phyloP scores from a whole-genome alignment of 495 filamentous ascomycete species.

The Chaetomium tenue region DNA sequence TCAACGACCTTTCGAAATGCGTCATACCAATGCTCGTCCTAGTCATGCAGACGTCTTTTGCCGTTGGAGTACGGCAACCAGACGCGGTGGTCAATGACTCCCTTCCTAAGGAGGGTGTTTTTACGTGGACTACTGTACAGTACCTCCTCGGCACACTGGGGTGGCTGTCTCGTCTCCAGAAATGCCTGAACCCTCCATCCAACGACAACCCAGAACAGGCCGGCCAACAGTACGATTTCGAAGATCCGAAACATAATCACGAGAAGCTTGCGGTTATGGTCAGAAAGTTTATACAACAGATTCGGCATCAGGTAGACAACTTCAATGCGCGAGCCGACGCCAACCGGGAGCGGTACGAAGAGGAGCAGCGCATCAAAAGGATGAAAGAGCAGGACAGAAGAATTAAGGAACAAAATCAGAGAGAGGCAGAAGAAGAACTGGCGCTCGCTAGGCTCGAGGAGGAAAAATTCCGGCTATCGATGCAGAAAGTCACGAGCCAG shows the following conservation, averaged over 20 bases:
- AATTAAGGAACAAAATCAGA: constrained; percentile 3
- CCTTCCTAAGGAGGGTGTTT: constrained; percentile 1
- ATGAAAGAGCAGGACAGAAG: constrained; percentile 14
- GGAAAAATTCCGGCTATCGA: background rate
- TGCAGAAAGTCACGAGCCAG: background rate
- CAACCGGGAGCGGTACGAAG: background rate
- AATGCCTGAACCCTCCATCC: background rate
- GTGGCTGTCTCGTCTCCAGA: constrained; percentile 15
- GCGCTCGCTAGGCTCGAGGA: background rate
- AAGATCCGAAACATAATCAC: background rate
- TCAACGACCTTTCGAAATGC: constrained; percentile 1
- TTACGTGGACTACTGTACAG: constrained; percentile 13
- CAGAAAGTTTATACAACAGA: constrained; percentile 11
- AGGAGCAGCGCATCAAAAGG: background rate
- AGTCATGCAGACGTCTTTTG: constrained; percentile 13
- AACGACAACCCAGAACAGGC: background rate
- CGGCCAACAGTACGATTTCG: background rate
- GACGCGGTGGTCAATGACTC: background rate
- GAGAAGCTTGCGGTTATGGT: constrained; percentile 2
- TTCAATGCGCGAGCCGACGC: constrained; percentile 18
- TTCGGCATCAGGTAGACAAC: background rate
- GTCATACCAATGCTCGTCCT: constrained; percentile 23
- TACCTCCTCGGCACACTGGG: constrained; percentile 11
- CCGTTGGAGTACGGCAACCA: constrained; percentile 13
- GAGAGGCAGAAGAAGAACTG: background rate